Base-by-base conservation (phyloP, 1,284 basidiomycete genomes). In the Austroboletus niveus region DNA sequence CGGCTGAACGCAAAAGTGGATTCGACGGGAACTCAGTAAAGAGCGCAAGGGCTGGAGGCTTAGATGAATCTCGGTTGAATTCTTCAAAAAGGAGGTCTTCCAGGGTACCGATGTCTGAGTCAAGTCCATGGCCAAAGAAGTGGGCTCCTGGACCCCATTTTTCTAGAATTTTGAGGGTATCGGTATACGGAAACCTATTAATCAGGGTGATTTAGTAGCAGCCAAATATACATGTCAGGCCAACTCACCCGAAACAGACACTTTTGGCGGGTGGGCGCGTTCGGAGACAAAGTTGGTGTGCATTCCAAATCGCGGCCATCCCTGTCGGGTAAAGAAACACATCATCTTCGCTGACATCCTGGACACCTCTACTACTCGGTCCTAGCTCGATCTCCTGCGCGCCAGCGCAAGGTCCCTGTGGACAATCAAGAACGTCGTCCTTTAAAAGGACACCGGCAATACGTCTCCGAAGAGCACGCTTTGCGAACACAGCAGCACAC, bases 61-160 rank as follows among this genome's bases (percentile, higher is more conserved):
- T 62, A 47, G 72, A 60, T 60, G 81, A 73, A 43, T 64, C 56
- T 44, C 15, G 44, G 36, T 69, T 59, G 17, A 64, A 68, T 64
- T 79, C 77, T n/a, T 68, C 61, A 42, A 75, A 74, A 5, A 96
- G 77, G 0, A 92, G 69, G 9, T 61, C 64, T 57, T 93, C 88
- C 0, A 98, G 76, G 39, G 79, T 75, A 56, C 87, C 84, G 15
- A 98, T 79, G 54, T 97, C 92, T 4, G 76, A 68, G 53, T 90
- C 84, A 6, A 87, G 72, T 1, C 96, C 96, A 55, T 84, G 76
- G 3, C 95, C 96, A 53, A 92, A 81, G 75, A 98, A 97, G 69
- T 93, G 80, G 60, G 89, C 94, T 1, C 97, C 97, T 1, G 92
- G 91, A 1, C 97, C 97, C 93, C 95, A 99, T 71, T 99, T 98